Percentiles rank a stretch among this genome's conserved stretches.
Evolutionary conservation across 2,329 filamentous ascomycete species (phyloP).

Genomic region (Alternaria tenuissima): DNA sequence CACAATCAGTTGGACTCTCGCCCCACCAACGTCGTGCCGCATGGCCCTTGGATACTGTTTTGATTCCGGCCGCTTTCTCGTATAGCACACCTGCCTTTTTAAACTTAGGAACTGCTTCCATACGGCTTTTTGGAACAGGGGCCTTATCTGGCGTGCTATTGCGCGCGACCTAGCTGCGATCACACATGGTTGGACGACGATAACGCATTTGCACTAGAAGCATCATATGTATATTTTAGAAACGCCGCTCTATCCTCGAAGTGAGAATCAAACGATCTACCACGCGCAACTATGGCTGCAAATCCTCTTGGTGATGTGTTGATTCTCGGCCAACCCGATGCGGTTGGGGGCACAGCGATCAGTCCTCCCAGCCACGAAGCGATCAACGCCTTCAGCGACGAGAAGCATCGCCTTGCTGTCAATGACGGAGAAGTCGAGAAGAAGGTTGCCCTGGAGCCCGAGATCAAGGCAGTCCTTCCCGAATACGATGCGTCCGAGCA

Average conservation of each 20-base stretch:
- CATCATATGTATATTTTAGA: background rate
- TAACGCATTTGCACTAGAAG: conserved; percentile 6
- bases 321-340: conserved; percentile 17
- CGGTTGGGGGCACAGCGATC: conserved; percentile 19
- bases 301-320: conserved; percentile 21
- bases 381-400: conserved; percentile 20
- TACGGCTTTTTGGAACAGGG: conserved; percentile 5
- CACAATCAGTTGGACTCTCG: background rate
- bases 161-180: conserved; percentile 7
- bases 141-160: conserved; percentile 7
- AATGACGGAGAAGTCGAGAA: conserved; percentile 11
- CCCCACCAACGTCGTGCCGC: background rate
- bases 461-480: conserved; percentile 20
- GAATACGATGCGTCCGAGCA: conserved; percentile 12
- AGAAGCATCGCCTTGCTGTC: conserved; percentile 18
- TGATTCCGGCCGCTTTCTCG: background rate
- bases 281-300: conserved; percentile 16
- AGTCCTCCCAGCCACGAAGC: conserved; percentile 19
- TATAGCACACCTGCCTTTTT: conserved; percentile 19
- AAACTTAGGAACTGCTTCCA: conserved; percentile 8
- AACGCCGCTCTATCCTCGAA: background rate
- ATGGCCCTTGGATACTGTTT: background rate
- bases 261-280: background rate
- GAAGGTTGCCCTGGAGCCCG: conserved; percentile 17
- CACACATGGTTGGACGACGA: conserved; percentile 2